Base-by-base conservation (phyloP, 83 land plant genomes). In the Isoetes engelmannii region DNA sequence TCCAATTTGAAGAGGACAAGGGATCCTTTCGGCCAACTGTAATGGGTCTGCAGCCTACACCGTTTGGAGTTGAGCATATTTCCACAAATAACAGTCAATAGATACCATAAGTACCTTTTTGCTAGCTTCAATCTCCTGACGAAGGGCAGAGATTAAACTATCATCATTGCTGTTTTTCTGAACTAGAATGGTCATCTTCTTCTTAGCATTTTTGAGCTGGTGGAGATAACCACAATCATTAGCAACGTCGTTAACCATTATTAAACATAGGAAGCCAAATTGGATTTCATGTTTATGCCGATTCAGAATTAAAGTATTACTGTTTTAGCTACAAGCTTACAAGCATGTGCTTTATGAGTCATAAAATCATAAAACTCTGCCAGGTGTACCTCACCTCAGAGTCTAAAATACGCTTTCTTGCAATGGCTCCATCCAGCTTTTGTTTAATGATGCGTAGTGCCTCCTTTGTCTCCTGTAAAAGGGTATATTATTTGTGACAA, bases 141-240 rank as follows among this genome's bases (percentile, higher is more conserved):
- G 65, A 9, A 62, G 45, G 13, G 65, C 65, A 20, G 65, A 9
- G 42, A 62, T 62, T 3, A 62, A 62, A 43, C 65, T 62, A 37
- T 62, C 65, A 21, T 62, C 65, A 37, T 62, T 62, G 65, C 44
- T 47, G 13, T 47, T 62, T 62, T 62, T 62, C n/a, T 47, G 47
- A 7, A 62, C 42, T 0, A 62, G 65, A 9, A 62, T 0, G 0
- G 65, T 43, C 65, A 62, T 62, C 44, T 62, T 62, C 37, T 62
- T 44, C 3, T 62, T 62, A 9, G 65, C 65, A 62, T 12, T 13
- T 21, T 62, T 62, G 13, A 62, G 45, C 65, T 62, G 65, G 5
- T 43, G 44, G 10, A 18, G 62, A 59, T 18, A n/a, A n/a, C n/a
- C n/a, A n/a, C n/a, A n/a, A 59, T 59, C 9, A 59, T 3, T 28